Evolutionary conservation across 2,329 filamentous ascomycete genomes (phyloP).

Genomic region (Colletotrichum truncatum): DNA sequence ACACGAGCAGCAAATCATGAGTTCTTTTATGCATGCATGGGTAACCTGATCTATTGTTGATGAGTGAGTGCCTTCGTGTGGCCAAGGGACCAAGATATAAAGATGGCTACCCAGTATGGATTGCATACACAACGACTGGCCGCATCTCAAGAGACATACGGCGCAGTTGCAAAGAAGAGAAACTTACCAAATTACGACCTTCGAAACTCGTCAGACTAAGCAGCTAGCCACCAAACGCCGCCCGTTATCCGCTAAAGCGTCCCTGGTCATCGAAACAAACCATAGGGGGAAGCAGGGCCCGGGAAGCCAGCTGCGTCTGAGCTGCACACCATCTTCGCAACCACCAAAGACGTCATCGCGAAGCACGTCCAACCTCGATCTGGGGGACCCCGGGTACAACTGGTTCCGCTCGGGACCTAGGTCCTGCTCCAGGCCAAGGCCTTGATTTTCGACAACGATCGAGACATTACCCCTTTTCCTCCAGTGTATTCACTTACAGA

Average conservation of each 20-base stretch:
- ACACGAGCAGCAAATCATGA: conserved; percentile 5
- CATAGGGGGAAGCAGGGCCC: not conserved
- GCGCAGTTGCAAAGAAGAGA: too few species aligned
- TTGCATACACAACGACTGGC: not conserved
- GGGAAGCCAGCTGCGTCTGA: not conserved
- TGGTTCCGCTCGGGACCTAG: not conserved
- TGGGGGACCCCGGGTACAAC: conserved; percentile 6
- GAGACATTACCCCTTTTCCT: not conserved
- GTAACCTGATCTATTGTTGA: conserved; percentile 6
- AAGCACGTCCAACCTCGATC: not conserved
- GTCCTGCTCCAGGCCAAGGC: not conserved
- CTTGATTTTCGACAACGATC: not conserved
- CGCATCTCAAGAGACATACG: not conserved
- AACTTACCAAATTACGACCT: too few species aligned
- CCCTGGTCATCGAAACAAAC: not conserved
- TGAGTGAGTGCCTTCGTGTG: not conserved
- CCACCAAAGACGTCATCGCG: conserved; percentile 24
- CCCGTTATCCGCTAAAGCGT: not conserved
- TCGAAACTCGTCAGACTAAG: not conserved
- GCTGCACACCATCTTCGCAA: conserved; percentile 21
- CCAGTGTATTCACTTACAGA: too few species aligned
- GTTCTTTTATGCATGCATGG: conserved; percentile 15
- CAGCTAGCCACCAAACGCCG: not conserved
- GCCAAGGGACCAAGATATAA: not conserved
- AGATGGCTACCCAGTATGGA: not conserved